Evolutionary conservation across 345 rosid genomes (phyloP).

Genomic region (Melaleuca alternifolia): DNA sequence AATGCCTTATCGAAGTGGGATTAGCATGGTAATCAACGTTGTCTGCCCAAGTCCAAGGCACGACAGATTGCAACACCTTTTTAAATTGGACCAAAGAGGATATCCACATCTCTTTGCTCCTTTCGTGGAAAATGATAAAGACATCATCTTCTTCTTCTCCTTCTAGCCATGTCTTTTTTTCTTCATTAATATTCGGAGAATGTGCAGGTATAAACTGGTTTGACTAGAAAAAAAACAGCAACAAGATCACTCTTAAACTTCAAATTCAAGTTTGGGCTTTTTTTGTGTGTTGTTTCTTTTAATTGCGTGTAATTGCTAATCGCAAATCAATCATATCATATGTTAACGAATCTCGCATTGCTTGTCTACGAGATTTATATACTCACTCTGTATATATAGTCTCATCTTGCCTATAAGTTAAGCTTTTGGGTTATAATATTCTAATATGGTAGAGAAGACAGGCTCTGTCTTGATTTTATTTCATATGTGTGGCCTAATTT

Average conservation of each 20-base stretch:
- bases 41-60: not conserved
- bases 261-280: not conserved
- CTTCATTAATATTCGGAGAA: not conserved
- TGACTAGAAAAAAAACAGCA: not conserved
- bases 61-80: not conserved
- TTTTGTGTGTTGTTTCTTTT: not conserved
- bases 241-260: not conserved
- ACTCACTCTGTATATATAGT: rapidly evolving
- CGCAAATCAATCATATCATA: not conserved
- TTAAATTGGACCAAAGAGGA: not conserved
- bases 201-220: not conserved
- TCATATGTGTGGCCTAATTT: not conserved
- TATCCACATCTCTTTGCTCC: not conserved
- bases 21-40: not conserved
- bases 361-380: not conserved
- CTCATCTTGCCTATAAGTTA: not conserved
- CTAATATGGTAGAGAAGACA: not conserved
- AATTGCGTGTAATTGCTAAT: not conserved
- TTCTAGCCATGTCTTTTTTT: not conserved
- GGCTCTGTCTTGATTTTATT: rapidly evolving
- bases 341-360: not conserved
- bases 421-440: not conserved
- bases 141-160: too few relatives aligned
- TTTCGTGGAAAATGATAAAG: not conserved
- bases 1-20: not conserved